Conservation (phyloP, 2,329 filamentous ascomycete species). For the Paraphoma sp. region DNA sequence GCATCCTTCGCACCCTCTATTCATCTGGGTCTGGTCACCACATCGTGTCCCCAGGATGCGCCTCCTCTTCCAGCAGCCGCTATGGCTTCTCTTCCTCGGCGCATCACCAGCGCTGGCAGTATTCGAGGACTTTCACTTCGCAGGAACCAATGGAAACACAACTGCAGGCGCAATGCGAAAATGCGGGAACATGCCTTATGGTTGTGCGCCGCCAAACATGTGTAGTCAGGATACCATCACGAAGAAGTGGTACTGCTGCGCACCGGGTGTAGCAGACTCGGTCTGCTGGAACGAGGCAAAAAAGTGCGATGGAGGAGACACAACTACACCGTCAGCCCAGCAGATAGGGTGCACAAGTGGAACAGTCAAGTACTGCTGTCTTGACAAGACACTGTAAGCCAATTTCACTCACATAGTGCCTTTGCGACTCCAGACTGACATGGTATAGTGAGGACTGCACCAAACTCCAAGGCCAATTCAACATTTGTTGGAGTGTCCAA, state of each 20-base stretch:
- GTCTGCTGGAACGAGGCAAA: slow-evolving; percentile 22
- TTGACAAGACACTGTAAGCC: background rate
- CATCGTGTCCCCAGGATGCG: background rate
- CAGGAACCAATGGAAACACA: background rate
- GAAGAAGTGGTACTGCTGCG: slow-evolving; percentile 29
- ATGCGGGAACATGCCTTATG: slow-evolving; percentile 7
- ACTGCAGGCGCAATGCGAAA: background rate
- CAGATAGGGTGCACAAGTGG: slow-evolving; percentile 2
- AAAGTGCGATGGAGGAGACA: slow-evolving; percentile 7
- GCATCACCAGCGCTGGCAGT: slow-evolving; percentile 1
- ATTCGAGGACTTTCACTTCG: slow-evolving; percentile 3
- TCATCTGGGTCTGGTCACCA: background rate
- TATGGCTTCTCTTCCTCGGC: background rate
- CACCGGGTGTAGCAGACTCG: slow-evolving; percentile 10
- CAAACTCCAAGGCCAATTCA: slow-evolving; percentile 22
- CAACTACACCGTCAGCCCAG: background rate
- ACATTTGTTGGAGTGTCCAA: slow-evolving; percentile 31
- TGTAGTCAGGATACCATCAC: slow-evolving; percentile 8
- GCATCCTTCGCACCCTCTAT: background rate
- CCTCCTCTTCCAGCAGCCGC: background rate
- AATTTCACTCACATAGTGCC: background rate
- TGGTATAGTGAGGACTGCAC: slow-evolving; percentile 11
- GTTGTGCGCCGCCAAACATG: slow-evolving; percentile 20
- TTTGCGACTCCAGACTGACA: slow-evolving; percentile 4
- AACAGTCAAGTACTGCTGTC: slow-evolving; percentile 5